Conservation (phyloP, 441 rosid species). For the Lepidium campestre region DNA sequence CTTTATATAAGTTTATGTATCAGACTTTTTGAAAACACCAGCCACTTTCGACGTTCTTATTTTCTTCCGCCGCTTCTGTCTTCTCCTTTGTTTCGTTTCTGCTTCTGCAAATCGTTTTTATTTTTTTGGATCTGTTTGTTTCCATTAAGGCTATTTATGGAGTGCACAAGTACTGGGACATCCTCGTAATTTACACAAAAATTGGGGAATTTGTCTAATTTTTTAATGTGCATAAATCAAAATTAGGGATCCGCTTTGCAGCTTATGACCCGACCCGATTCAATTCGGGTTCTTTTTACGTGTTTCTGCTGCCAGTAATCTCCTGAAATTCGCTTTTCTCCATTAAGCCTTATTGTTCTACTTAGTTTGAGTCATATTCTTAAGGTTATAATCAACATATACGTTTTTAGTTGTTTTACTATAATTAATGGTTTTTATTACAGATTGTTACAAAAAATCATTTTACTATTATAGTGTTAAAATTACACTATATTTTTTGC, state of each 20-base stretch:
- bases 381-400: too few species aligned
- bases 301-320: slow-evolving; percentile 32
- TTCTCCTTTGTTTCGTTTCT: neutral
- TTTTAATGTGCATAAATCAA: slow-evolving; percentile 21
- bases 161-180: slow-evolving; percentile 36
- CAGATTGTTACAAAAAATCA: too few species aligned
- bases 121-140: neutral
- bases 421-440: too few species aligned
- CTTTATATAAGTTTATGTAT: neutral
- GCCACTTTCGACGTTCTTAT: too few species aligned
- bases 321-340: slow-evolving; percentile 18
- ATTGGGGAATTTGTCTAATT: slow-evolving; percentile 29
- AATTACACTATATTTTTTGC: too few species aligned
- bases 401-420: too few species aligned
- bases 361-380: too few species aligned
- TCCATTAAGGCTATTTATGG: neutral
- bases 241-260: slow-evolving; percentile 35
- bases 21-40: fast-evolving
- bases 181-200: neutral
- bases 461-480: too few species aligned
- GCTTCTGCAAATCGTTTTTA: neutral
- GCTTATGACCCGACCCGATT: slow-evolving; percentile 19
- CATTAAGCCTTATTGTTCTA: neutral
- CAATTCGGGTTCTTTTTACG: neutral
- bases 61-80: neutral